phyloP scores from a whole-genome alignment of 2,329 filamentous ascomycete species.

The Trichoderma gracile region DNA sequence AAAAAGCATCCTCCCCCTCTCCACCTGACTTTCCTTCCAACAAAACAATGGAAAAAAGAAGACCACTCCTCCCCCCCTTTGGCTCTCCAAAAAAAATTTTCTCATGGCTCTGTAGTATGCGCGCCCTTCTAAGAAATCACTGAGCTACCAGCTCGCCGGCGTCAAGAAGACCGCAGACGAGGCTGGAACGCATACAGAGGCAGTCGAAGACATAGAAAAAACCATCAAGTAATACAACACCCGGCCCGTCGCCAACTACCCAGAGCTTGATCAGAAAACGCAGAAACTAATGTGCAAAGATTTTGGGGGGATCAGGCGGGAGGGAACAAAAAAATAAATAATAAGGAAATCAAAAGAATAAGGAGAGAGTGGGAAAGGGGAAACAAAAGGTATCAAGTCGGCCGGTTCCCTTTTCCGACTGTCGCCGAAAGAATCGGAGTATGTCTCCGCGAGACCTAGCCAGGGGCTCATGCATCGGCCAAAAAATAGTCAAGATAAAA shows the following conservation, averaged over 20 bases:
- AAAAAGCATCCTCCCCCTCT: slow-evolving; percentile 28
- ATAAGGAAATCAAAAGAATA: slow-evolving; percentile 21
- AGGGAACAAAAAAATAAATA: slow-evolving; percentile 28
- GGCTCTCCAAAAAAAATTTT: slow-evolving; percentile 30
- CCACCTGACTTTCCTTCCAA: slow-evolving; percentile 5
- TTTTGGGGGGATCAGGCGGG: slow-evolving; percentile 33
- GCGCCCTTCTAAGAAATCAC: slow-evolving; percentile 24
- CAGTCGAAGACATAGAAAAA: slow-evolving; percentile 37
- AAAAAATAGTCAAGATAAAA: slow-evolving; percentile 16
- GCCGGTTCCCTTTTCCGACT: slow-evolving; percentile 33
- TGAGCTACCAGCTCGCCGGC: slow-evolving; percentile 16
- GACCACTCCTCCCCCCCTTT: slow-evolving; percentile 23
- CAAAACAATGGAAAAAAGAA: slow-evolving; percentile 1
- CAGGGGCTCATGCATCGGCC: slow-evolving; percentile 32
- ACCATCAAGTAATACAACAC: slow-evolving; percentile 41
- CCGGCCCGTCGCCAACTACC: slow-evolving; percentile 38
- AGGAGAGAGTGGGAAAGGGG: slow-evolving; percentile 22
- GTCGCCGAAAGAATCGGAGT: slow-evolving; percentile 32
- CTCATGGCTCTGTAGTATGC: slow-evolving; percentile 23
- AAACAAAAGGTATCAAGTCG: slow-evolving; percentile 42
- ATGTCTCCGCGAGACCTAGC: slow-evolving; percentile 30
- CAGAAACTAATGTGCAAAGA: slow-evolving; percentile 40
- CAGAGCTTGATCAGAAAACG: slow-evolving; percentile 33
- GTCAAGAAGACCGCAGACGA: slow-evolving; percentile 17
- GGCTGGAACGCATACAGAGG: slow-evolving; percentile 32